Base-by-base conservation (phyloP, 257 asterid species). In the Nicotiana obtusifolia region DNA sequence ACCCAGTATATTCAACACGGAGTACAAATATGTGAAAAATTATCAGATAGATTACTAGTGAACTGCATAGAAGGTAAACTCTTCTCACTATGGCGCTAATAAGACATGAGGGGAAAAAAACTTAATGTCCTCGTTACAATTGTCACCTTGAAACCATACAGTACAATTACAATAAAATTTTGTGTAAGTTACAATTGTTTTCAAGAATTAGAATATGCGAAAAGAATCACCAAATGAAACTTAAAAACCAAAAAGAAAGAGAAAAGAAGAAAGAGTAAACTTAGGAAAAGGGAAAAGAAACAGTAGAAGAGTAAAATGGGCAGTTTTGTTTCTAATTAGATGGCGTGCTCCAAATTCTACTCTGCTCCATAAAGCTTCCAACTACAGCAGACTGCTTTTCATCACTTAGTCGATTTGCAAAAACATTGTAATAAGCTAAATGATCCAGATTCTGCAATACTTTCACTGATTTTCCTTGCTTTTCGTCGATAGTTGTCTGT, bases 341-440 rank as follows among this genome's bases (percentile, higher is more conserved):
- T 47, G 84, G 79, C 35, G 77, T 80, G 82, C 84, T 91, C 98
- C 97, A 92, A 33, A 82, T 68, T 84, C 88, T 91, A 85, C 81
- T 91, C 82, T 93, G 98, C 80, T 89, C 89, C 19, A 84, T 86
- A 83, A 92, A 93, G 90, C 98, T 93, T 85, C 92, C 92, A 83
- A 91, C 81, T 19, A 90, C 89, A 69, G 97, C 97, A 66, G 97
- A 92, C 69, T 87, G 92, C 10, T 87, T 88, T 67, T 84, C 80
- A 10, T 85, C 84, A 57, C 95, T 91, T 10, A 95, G 95, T 85
- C 81, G 88, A 84, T 67, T 84, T 0, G 91, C 91, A 71, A 91
- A 90, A 49, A 49, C 65, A 9, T 86, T 54, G 67, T 88, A 92
- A 84, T 78, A 92, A 41, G 91, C 91, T 33, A n/a, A 33, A 52